Evolutionary conservation across 2,329 filamentous ascomycete genomes (phyloP).

Genomic region (Trichoderma koningii): DNA sequence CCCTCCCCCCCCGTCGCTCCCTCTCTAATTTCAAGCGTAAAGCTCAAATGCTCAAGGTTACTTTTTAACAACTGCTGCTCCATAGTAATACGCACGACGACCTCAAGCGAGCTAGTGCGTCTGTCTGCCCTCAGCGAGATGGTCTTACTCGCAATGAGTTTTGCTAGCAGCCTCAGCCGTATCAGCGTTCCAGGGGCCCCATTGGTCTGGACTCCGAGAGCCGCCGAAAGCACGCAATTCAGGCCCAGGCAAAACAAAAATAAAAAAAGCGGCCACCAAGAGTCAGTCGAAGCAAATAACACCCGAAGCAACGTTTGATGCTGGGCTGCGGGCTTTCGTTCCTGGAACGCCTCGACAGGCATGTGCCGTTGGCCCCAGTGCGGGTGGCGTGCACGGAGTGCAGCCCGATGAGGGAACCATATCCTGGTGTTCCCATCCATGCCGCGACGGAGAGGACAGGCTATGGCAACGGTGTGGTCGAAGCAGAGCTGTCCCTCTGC

Average conservation of each 20-base stretch:
- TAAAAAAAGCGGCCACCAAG: neutral
- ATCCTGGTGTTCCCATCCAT: slow-evolving; percentile 12
- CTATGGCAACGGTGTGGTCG: neutral
- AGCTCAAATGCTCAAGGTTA: slow-evolving; percentile 22
- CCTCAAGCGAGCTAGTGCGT: neutral
- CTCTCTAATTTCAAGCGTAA: slow-evolving; percentile 24
- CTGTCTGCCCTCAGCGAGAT: neutral
- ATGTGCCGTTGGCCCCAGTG: slow-evolving; percentile 13
- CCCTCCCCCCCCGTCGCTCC: neutral
- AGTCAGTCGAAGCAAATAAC: neutral
- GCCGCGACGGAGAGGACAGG: neutral
- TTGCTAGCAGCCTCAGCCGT: neutral
- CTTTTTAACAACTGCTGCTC: slow-evolving; percentile 1
- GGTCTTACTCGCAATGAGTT: neutral
- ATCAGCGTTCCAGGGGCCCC: slow-evolving; percentile 7
- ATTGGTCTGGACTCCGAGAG: slow-evolving; percentile 3
- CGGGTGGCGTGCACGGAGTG: slow-evolving; percentile 23
- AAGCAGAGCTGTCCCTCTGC: neutral
- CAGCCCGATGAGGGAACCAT: slow-evolving; percentile 4
- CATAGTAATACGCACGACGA: neutral
- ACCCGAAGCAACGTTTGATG: neutral
- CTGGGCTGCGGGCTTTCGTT: slow-evolving; percentile 6
- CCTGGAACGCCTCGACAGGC: slow-evolving; percentile 9
- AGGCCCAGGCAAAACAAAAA: too few relatives aligned
- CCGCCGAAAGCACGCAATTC: slow-evolving; percentile 20